These are phyloP conservation scores for Suhomyces sp. DNA, from an alignment of 805 yeast genomes.

Conservation along the genomic window DNA sequence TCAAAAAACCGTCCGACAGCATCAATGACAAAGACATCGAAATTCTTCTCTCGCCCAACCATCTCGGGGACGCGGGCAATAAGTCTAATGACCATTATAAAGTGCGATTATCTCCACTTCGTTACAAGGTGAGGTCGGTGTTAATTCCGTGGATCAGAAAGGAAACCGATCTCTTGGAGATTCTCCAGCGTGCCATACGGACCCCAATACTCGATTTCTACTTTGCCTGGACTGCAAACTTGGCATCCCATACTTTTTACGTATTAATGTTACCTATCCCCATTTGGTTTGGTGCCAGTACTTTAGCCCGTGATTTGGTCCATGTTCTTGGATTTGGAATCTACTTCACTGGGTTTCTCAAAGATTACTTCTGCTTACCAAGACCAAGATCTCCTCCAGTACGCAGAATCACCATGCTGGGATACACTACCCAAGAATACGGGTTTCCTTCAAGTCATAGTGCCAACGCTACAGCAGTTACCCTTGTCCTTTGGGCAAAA, in stretches of 20 bases:
- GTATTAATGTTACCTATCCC: constrained; percentile 85
- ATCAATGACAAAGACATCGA: constrained; percentile 14
- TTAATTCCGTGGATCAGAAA: constrained; percentile 56
- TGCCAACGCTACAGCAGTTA: constrained; percentile 90
- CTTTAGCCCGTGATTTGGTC: constrained; percentile 58
- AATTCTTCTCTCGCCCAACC: constrained; percentile 12
- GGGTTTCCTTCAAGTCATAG: constrained; percentile 94
- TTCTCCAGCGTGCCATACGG: constrained; percentile 55
- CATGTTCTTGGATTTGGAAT: constrained; percentile 68
- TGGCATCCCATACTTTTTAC: constrained; percentile 93
- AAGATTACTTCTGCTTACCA: constrained; percentile 87
- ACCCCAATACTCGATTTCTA: constrained; percentile 59
- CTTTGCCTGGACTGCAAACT: constrained; percentile 82
- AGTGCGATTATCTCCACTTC: constrained; percentile 50
- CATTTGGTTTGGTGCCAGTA: constrained; percentile 71
- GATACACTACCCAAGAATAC: constrained; percentile 89
- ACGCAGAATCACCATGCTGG: constrained; percentile 83
- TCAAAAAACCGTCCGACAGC: constrained; percentile 5
- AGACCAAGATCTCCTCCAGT: constrained; percentile 92
- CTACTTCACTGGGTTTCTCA: constrained; percentile 67
- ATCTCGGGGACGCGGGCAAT: constrained; percentile 68
- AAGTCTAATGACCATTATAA: constrained; percentile 66
- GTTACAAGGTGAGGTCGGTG: constrained; percentile 53
- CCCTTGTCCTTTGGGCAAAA: constrained; percentile 42
- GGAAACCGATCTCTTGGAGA: constrained; percentile 63